phyloP scores from a whole-genome alignment of 2,329 filamentous ascomycete species.

The Paecilomyces formosus region DNA sequence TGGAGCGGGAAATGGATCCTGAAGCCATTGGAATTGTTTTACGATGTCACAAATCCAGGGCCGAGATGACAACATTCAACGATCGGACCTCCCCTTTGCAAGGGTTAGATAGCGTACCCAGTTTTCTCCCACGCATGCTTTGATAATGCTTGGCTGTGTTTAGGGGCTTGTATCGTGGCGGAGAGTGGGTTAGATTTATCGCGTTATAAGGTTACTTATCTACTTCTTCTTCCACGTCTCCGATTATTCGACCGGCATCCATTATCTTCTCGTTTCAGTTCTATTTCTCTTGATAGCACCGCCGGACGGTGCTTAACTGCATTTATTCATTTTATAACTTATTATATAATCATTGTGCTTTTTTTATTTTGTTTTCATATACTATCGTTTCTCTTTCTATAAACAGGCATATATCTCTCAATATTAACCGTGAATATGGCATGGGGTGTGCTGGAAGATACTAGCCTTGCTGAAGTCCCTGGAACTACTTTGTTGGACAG shows the following conservation, averaged over 20 bases:
- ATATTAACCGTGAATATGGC: constrained; percentile 9
- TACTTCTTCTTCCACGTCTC: not conserved
- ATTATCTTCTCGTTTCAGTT: not conserved
- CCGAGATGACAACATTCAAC: not conserved
- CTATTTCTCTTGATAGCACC: not conserved
- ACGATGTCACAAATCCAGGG: not conserved
- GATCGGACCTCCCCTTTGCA: not conserved
- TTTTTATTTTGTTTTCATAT: constrained; percentile 1
- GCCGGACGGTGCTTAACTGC: not conserved
- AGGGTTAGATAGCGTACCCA: not conserved
- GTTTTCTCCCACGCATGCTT: not conserved
- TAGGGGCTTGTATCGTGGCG: not conserved
- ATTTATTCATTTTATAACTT: not conserved
- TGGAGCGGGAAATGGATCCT: not conserved
- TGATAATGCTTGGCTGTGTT: not conserved
- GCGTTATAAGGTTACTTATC: not conserved
- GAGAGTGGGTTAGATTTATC: not conserved
- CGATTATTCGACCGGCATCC: not conserved
- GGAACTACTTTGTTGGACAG: constrained; percentile 11
- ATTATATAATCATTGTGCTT: constrained; percentile 3
- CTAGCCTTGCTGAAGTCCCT: constrained; percentile 17
- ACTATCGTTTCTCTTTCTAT: not conserved
- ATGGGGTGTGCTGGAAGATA: constrained; percentile 20
- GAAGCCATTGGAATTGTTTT: not conserved
- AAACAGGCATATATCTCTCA: not conserved